phyloP scores from a whole-genome alignment of 2,329 filamentous ascomycete genomes.

The Pseudogymnoascus sp. region DNA sequence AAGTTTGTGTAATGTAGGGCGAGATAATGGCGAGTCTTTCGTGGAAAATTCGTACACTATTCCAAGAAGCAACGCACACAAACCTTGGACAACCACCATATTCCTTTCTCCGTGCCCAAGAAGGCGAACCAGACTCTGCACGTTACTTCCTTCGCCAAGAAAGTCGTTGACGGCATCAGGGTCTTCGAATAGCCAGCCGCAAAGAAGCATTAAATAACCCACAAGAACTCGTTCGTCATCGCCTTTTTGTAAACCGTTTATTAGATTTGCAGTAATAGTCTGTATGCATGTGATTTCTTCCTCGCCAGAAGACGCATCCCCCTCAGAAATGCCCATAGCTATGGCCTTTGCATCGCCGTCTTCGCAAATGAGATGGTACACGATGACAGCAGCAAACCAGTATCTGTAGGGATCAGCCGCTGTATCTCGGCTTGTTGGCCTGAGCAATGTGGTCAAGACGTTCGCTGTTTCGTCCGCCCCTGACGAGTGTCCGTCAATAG shows the following conservation, averaged over 20 bases:
- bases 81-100: conserved; percentile 65
- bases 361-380: conserved; percentile 79
- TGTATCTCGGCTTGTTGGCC: conserved; percentile 53
- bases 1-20: conserved; percentile 72
- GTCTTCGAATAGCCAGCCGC: conserved; percentile 88
- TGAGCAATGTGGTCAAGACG: conserved; percentile 74
- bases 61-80: conserved; percentile 78
- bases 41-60: conserved; percentile 96
- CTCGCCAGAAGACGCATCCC: conserved; percentile 80
- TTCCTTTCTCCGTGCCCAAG: conserved; percentile 52
- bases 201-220: conserved; percentile 82
- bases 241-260: conserved; percentile 66
- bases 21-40: conserved; percentile 85
- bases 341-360: conserved; percentile 70
- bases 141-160: conserved; percentile 80
- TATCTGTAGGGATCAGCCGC: conserved; percentile 73
- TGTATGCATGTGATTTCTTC: conserved; percentile 95
- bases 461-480: conserved; percentile 80
- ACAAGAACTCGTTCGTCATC: conserved; percentile 74
- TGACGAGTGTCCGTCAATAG: conserved; percentile 77
- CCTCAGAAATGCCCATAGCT: conserved; percentile 78
- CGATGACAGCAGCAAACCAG: conserved; percentile 83
- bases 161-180: conserved; percentile 89
- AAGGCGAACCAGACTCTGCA: conserved; percentile 77
- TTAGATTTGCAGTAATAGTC: conserved; percentile 76